Percentiles rank a stretch among this genome's conserved stretches.
Evolutionary conservation across 148 eudicot species (phyloP).

Genomic region (Rhododendron henanense): DNA sequence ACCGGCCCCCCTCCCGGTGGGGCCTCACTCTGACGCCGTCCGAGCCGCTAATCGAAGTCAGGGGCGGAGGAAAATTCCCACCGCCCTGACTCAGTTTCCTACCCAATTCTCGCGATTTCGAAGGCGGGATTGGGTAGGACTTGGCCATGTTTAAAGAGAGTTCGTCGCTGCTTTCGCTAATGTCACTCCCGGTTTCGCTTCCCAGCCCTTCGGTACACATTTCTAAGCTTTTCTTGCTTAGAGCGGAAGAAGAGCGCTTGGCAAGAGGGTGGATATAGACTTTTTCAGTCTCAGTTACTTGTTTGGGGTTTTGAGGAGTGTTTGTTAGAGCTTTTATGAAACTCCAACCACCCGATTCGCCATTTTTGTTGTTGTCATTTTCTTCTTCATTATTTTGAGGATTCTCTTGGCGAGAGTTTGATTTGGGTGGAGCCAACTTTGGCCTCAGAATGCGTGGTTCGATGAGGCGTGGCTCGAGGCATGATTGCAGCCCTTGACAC

Average conservation of each 20-base stretch:
- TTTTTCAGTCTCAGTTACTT: constrained; percentile 18
- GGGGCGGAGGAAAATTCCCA: constrained; percentile 62
- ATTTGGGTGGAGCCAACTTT: neutral
- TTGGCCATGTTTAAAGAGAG: constrained; percentile 22
- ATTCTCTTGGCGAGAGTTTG: neutral
- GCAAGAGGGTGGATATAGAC: constrained; percentile 52
- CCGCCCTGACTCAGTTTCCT: constrained; percentile 2
- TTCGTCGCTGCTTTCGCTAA: constrained; percentile 34
- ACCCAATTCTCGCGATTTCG: constrained; percentile 15
- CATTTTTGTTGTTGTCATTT: neutral
- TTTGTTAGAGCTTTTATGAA: constrained; percentile 40
- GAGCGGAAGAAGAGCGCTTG: constrained; percentile 29
- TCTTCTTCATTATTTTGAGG: neutral
- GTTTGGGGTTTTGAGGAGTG: constrained; percentile 1
- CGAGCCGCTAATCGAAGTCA: constrained; percentile 59
- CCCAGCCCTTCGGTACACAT: constrained; percentile 87
- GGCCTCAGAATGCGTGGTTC: neutral
- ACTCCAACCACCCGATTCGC: constrained; percentile 34
- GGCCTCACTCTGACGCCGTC: constrained; percentile 42
- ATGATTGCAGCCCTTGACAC: neutral
- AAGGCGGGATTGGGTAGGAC: neutral
- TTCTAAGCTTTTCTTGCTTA: constrained; percentile 62
- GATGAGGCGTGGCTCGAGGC: neutral
- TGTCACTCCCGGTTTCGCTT: constrained; percentile 55
- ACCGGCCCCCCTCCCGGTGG: constrained; percentile 54